A percentile compares a stretch with the other conserved stretches of the same genome.
These are phyloP conservation scores for Actinomortierella ambigua DNA, from an alignment of 371 early-diverging fungal species.

Conservation along the genomic window DNA sequence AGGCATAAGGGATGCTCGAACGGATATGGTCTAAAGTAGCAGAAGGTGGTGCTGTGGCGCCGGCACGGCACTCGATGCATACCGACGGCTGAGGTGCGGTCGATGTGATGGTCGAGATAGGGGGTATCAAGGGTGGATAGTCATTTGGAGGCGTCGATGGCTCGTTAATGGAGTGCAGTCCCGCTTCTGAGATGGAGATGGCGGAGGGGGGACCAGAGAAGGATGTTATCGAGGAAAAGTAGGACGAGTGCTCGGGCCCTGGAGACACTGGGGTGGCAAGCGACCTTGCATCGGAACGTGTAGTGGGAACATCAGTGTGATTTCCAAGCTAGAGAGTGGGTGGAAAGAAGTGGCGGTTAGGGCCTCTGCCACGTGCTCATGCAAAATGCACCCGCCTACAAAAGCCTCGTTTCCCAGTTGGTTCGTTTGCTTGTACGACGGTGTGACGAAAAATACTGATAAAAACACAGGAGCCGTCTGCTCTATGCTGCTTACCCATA, in stretches of 20 bases:
- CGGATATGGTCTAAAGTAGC: slow-evolving; percentile 47
- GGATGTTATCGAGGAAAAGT: slow-evolving; percentile 21
- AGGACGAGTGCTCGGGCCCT: slow-evolving; percentile 28
- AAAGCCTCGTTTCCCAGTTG: neutral
- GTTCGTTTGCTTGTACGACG: neutral
- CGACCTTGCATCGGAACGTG: slow-evolving; percentile 22
- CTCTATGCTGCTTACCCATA: slow-evolving; percentile 58
- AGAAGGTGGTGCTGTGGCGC: slow-evolving; percentile 58
- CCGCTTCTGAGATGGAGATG: slow-evolving; percentile 4
- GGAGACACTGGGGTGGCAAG: slow-evolving; percentile 39
- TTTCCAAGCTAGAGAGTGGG: slow-evolving; percentile 55
- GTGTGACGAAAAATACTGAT: neutral
- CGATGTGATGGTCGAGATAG: slow-evolving; percentile 47
- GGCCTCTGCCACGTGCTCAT: neutral
- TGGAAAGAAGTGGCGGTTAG: neutral
- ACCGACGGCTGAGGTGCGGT: slow-evolving; percentile 55
- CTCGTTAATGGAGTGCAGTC: slow-evolving; percentile 4
- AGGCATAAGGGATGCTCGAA: slow-evolving; percentile 13
- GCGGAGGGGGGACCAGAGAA: slow-evolving; percentile 21
- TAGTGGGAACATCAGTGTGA: slow-evolving; percentile 59
- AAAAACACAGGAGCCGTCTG: neutral
- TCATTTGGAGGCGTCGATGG: slow-evolving; percentile 35
- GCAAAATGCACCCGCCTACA: neutral
- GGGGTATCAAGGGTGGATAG: slow-evolving; percentile 41
- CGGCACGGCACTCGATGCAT: slow-evolving; percentile 64